Evolutionary conservation across 169 alveolate genomes (phyloP).

Genomic region (Pseudocohnilembus persalinus): DNA sequence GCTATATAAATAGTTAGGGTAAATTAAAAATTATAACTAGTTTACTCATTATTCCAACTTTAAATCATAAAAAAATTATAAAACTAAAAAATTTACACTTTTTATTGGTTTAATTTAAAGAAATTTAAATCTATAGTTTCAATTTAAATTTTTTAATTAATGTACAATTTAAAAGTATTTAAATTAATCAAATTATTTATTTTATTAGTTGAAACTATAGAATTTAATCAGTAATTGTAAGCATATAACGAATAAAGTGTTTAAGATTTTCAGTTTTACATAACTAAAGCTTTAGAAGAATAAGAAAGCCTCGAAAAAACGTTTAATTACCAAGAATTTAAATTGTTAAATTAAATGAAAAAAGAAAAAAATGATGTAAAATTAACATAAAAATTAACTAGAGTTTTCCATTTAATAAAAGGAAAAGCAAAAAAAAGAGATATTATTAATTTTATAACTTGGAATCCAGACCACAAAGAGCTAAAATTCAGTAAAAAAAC

Average conservation of each 20-base stretch:
- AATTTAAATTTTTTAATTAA: too few relatives aligned
- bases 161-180: too few relatives aligned
- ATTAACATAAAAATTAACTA: not conserved
- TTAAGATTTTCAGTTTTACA: not conserved
- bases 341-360: too few relatives aligned
- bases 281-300: not conserved
- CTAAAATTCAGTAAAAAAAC: not conserved
- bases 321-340: not conserved
- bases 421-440: not conserved
- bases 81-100: too few relatives aligned
- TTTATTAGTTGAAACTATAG: not conserved
- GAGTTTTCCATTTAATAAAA: not conserved
- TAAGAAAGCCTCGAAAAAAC: not conserved
- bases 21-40: too few relatives aligned
- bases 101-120: too few relatives aligned
- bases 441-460: not conserved
- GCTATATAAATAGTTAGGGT: too few relatives aligned
- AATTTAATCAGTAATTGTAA: too few relatives aligned
- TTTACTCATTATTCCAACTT: too few relatives aligned
- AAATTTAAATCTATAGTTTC: too few relatives aligned
- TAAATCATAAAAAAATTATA: too few relatives aligned
- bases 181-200: too few relatives aligned
- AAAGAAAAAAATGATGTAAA: not conserved
- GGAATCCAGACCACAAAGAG: not conserved
- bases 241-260: not conserved